These are phyloP conservation scores for Epithele typhae DNA, from an alignment of 768 basidiomycete species.

Conservation along the genomic window DNA sequence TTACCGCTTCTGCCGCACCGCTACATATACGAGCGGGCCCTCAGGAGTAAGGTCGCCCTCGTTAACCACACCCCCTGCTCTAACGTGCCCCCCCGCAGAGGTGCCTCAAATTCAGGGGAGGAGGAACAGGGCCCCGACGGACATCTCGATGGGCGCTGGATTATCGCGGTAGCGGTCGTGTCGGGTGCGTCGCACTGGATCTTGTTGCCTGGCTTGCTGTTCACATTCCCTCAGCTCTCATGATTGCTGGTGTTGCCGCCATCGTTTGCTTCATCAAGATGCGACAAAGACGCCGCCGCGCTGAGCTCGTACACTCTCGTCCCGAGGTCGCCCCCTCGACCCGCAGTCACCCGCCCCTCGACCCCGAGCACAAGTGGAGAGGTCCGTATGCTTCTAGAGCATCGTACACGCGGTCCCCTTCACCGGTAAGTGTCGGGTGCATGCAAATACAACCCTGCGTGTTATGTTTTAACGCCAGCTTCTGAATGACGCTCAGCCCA, in stretches of 20 bases:
- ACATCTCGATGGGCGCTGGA: constrained; percentile 25
- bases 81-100: neutral
- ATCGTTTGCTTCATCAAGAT: constrained; percentile 7
- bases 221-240: constrained; percentile 6
- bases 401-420: constrained; percentile 4
- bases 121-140: constrained; percentile 12
- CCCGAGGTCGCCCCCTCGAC: too few species aligned
- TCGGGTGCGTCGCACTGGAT: constrained; percentile 15
- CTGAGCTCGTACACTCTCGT: too few species aligned
- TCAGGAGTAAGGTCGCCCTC: neutral
- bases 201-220: neutral
- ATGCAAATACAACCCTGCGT: neutral
- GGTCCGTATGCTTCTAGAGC: constrained; percentile 9
- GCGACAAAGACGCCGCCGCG: constrained; percentile 9
- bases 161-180: constrained; percentile 24
- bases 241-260: constrained; percentile 6
- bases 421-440: constrained; percentile 8
- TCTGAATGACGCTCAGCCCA: neutral
- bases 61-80: neutral
- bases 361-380: neutral
- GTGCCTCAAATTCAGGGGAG: neutral
- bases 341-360: too few species aligned
- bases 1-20: neutral
- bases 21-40: neutral
- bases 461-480: too few species aligned